Evolutionary conservation across 768 basidiomycete species (phyloP), one percentile per base, ranked within the genome.

Genomic region (Asterophora lycoperdoides): DNA sequence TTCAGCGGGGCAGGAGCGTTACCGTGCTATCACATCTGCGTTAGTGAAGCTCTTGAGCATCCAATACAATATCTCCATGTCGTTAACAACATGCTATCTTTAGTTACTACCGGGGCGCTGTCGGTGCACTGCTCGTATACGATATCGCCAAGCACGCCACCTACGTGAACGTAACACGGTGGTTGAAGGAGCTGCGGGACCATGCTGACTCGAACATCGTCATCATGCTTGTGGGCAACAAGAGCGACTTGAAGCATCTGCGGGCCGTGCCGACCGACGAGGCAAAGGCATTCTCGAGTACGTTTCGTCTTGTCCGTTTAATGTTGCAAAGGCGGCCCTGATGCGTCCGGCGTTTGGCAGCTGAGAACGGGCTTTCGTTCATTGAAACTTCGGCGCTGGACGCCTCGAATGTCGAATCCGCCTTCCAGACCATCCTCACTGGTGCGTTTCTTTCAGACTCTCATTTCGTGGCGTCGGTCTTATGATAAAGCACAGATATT

Each of bases 361-460:
- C 88, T 59, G 93, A 95, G 72, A 93, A 94, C 62, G 84, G 84
- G 17, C 69, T 97, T 58, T 90, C 87, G 47, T 95, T 95, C 78
- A 95, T 99, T 57, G 95, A 99, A 77, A 99, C 95, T 52, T 99
- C 95, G 63, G 95, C 95, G 73, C 84, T 98, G 80, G 96, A 99
- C 83, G 92, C 95, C 60, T 94, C 93, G 43, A 96, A 97, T 72
- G 94, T 99, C 70, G 95, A 98, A 72, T 72, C 80, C 49, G 96
- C 95, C 43, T 99, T 99, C 84, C 93, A 98, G 68, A 93, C 83
- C 49, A 97, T 97, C 64, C 78, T 99, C 53, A 84, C 88, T 38
- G 93, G 93, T 92, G 41, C 44, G 81, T 23, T 23, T 72, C 19
- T 35, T 32, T 30, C 44, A 40, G 1, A 8, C 11, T 37, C 28